phyloP scores from a whole-genome alignment of 73 alveolate genomes.

The Stentor roeselii region DNA sequence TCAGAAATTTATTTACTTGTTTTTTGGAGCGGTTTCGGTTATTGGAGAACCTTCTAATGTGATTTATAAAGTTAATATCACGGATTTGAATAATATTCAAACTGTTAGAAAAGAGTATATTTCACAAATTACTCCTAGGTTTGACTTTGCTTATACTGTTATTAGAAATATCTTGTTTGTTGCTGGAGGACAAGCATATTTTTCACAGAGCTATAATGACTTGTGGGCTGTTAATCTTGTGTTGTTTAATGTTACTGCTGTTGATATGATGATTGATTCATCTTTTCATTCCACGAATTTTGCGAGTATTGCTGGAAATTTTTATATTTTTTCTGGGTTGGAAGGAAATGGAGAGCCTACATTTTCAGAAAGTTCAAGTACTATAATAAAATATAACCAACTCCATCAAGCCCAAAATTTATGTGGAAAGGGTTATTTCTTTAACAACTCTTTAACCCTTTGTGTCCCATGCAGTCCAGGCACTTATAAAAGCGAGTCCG shows the following conservation, averaged over 20 bases:
- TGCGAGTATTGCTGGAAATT: not conserved
- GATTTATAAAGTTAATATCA: no score
- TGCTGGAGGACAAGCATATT: not conserved
- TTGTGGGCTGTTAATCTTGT: not conserved
- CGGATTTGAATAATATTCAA: not conserved
- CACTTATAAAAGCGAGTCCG: not conserved
- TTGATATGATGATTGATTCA: not conserved
- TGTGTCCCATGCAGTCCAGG: not conserved
- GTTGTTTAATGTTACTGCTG: not conserved
- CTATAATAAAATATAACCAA: no score
- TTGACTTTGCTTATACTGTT: not conserved
- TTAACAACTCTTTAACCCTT: no score
- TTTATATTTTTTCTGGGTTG: not conserved
- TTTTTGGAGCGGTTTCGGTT: not conserved
- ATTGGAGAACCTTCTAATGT: not conserved
- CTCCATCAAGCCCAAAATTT: no score
- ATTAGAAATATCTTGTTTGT: no score
- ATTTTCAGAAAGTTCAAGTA: not conserved
- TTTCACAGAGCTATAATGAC: not conserved
- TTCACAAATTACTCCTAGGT: not conserved
- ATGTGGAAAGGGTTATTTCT: not conserved
- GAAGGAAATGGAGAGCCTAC: not conserved
- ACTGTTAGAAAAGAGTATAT: not conserved
- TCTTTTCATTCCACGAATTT: not conserved
- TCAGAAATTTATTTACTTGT: no score